These are phyloP conservation scores for Microsporum canis DNA, from an alignment of 2,329 filamentous ascomycete genomes.

Conservation along the genomic window DNA sequence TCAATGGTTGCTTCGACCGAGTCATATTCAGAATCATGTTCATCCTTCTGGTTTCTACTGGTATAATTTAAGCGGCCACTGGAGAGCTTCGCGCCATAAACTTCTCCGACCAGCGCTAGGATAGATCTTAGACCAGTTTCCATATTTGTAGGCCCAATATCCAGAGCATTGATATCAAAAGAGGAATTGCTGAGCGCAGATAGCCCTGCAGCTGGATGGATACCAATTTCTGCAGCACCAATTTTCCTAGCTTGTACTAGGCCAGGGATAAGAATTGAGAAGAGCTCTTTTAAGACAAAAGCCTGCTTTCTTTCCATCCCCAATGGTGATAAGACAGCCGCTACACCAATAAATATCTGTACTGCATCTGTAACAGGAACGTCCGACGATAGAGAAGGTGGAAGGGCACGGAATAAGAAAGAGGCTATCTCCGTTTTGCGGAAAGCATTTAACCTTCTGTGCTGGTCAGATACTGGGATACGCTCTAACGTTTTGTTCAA, in stretches of 20 bases:
- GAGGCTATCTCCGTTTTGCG: conserved; percentile 52
- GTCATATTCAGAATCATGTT: conserved; percentile 22
- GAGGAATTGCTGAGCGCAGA: conserved; percentile 53
- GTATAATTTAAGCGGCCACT: background rate
- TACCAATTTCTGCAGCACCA: conserved; percentile 88
- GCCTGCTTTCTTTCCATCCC: conserved; percentile 82
- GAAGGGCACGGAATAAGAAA: conserved; percentile 59
- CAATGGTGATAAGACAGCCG: conserved; percentile 68
- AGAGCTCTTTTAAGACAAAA: conserved; percentile 74
- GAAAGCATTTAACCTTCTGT: conserved; percentile 35
- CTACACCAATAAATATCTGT: conserved; percentile 72
- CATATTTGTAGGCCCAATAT: conserved; percentile 33
- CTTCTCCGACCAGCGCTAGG: conserved; percentile 28
- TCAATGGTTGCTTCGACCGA: conserved; percentile 32
- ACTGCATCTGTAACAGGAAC: conserved; percentile 65
- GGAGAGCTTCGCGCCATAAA: conserved; percentile 25
- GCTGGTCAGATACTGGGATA: conserved; percentile 25
- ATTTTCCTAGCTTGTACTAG: conserved; percentile 83
- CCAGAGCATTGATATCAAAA: conserved; percentile 35
- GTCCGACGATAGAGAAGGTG: conserved; percentile 47
- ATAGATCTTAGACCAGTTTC: conserved; percentile 31
- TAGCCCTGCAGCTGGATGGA: conserved; percentile 83
- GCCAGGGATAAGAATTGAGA: conserved; percentile 70
- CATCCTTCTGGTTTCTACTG: conserved; percentile 12
- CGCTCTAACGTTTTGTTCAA: conserved; percentile 34